Percentiles rank a stretch among this genome's conserved stretches.
Conservation (phyloP, 139 green algal genomes). For the Zygnema cylindricum region DNA sequence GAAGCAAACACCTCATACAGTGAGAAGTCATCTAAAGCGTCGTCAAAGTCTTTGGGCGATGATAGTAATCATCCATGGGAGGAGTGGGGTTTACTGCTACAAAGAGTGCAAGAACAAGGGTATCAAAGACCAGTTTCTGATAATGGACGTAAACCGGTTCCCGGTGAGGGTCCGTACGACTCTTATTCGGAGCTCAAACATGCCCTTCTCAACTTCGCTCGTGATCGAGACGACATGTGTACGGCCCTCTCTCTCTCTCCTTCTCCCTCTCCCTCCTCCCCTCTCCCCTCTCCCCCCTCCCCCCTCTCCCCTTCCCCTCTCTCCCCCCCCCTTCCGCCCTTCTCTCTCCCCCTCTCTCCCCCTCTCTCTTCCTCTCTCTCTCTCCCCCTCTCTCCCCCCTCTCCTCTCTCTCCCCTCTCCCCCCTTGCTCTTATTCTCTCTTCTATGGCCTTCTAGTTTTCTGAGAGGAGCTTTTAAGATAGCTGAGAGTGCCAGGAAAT, state of each 20-base stretch:
- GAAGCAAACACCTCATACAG: no score
- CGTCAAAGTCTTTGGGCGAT: no score
- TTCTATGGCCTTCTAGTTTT: no score
- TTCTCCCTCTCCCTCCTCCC: background rate
- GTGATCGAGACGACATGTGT: slow-evolving; percentile 5
- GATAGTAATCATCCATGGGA: background rate
- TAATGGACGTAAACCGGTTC: background rate
- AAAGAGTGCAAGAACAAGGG: background rate
- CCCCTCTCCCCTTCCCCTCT: background rate
- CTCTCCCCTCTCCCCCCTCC: background rate
- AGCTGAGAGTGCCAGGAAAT: background rate
- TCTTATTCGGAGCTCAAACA: background rate
- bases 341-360: no score
- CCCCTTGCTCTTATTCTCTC: no score
- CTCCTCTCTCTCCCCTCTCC: no score
- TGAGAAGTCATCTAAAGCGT: no score
- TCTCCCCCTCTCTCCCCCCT: no score
- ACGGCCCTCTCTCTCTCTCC: background rate
- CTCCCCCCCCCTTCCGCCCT: background rate
- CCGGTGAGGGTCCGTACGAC: background rate
- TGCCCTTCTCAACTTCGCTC: background rate
- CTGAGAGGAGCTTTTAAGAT: background rate
- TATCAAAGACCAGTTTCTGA: background rate
- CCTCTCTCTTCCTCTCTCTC: no score
- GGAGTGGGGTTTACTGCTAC: background rate